Evolutionary conservation across 257 asterid species (phyloP).

Genomic region (Anisodus tanguticus): DNA sequence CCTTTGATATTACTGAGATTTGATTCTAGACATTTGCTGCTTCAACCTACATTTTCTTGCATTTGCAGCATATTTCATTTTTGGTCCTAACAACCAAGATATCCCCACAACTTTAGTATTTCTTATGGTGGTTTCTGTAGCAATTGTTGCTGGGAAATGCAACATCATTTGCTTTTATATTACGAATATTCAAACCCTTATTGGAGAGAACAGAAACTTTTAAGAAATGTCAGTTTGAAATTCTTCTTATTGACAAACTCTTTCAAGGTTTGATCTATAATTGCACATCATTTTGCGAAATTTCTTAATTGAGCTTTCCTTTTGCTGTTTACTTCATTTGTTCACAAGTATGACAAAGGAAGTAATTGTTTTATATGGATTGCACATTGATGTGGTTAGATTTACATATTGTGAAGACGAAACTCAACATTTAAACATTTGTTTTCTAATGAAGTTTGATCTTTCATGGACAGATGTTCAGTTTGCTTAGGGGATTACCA

Average conservation of each 20-base stretch:
- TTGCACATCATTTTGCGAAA: neutral
- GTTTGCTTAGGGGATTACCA: conserved; percentile 84
- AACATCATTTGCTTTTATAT: neutral
- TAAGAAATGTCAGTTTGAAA: neutral
- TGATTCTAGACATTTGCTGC: neutral
- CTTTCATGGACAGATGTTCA: conserved; percentile 58
- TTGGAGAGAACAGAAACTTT: neutral
- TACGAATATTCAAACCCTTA: neutral
- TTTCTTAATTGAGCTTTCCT: neutral
- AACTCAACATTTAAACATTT: conserved; percentile 6
- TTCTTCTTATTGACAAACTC: neutral
- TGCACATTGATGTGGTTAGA: neutral
- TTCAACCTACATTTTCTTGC: conserved; percentile 15
- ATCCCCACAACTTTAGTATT: neutral
- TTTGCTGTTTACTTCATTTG: neutral
- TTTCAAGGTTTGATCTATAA: neutral
- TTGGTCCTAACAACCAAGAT: neutral
- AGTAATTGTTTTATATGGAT: neutral
- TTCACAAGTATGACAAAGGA: neutral
- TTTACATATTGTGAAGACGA: neutral
- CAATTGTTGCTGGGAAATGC: conserved; percentile 13
- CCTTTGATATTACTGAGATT: conserved; percentile 1
- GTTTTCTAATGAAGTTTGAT: neutral
- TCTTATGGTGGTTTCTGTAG: neutral
- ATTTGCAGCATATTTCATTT: conserved; percentile 9